These are phyloP conservation scores for Filosporella fistucella DNA, from an alignment of 495 filamentous ascomycete genomes.

Conservation along the genomic window DNA sequence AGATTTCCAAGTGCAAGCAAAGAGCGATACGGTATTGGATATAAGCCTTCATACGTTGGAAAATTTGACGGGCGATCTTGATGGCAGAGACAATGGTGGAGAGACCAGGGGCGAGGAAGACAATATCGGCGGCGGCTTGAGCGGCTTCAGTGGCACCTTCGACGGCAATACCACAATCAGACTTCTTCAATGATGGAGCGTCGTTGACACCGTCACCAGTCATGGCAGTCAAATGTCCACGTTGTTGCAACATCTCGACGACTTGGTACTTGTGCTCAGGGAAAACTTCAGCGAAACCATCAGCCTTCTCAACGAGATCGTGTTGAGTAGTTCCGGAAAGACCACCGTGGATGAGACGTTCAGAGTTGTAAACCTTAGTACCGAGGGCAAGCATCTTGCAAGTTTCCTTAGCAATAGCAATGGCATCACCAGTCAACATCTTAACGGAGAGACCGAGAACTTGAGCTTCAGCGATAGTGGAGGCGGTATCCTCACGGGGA, in stretches of 20 bases:
- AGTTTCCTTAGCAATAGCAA: slow-evolving; percentile 76
- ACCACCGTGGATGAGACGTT: slow-evolving; percentile 70
- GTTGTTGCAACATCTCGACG: slow-evolving; percentile 71
- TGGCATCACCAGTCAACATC: slow-evolving; percentile 78
- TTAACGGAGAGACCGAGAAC: slow-evolving; percentile 72
- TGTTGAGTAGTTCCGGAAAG: slow-evolving; percentile 68
- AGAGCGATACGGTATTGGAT: slow-evolving; percentile 79
- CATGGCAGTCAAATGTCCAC: slow-evolving; percentile 72
- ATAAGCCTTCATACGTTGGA: slow-evolving; percentile 81
- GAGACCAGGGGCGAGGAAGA: slow-evolving; percentile 75
- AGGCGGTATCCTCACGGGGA: slow-evolving; percentile 72
- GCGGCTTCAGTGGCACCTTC: slow-evolving; percentile 74
- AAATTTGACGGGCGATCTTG: slow-evolving; percentile 75
- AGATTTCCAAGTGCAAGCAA: slow-evolving; percentile 72
- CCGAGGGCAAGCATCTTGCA: slow-evolving; percentile 76
- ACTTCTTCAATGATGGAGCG: slow-evolving; percentile 69
- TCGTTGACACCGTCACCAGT: slow-evolving; percentile 75
- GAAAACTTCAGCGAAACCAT: slow-evolving; percentile 75
- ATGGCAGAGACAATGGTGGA: slow-evolving; percentile 72
- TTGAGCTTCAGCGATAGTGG: slow-evolving; percentile 74
- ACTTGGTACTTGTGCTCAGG: slow-evolving; percentile 78
- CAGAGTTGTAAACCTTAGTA: slow-evolving; percentile 76
- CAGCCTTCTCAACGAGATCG: slow-evolving; percentile 70
- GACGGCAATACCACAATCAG: slow-evolving; percentile 73
- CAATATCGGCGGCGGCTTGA: slow-evolving; percentile 73